Evolutionary conservation across 768 basidiomycete genomes (phyloP), one percentile per base, ranked within the genome.

Genomic region (Stropharia rugosoannulata): DNA sequence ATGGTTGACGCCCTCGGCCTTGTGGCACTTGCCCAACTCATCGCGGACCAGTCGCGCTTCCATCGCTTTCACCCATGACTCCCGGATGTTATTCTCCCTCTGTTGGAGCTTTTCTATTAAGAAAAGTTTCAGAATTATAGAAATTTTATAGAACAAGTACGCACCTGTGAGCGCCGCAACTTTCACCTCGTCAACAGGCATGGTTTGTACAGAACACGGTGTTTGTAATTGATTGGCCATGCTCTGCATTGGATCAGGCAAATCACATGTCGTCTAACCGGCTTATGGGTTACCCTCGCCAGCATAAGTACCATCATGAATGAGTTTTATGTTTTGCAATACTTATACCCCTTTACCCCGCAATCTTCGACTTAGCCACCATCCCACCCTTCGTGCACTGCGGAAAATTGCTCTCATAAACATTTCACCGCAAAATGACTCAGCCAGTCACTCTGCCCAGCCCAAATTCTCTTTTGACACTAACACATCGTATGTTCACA

Each of bases 41-140:
- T 92, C 89, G 58, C 86, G 85, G 45, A 97, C 93, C 56, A 98
- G 78, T 46, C 90, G 85, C 32, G 86, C 84, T 71, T 97, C 95
- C 94, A 98, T 96, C 18, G 91, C 87, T 62, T 86, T 88, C 32
- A 97, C 82, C 95, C 95, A 98, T 49, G 91, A 90, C 75, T 98
- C 95, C 49, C 90, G 85, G 66, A 98, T 77, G 71, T 82, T 76
- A 44, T 83, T 74, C 58, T 96, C 93, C 39, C 90, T 87, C 62
- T 80, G 81, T 63, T 82, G 73, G 49, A 89, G 70, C 68, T 81
- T 84, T 15, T 80, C 90, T 92, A 52, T 18, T 46, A 36, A 22
- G 22, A 22, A 7, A 15, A 27, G 29, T 22, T 46, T 46, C 3
- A 46, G 22, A 27, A 15, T 27, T 13, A 15, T 10, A 27, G 5